Conservation (phyloP, 805 yeast species). For the Torulaspora microellipsoides region DNA sequence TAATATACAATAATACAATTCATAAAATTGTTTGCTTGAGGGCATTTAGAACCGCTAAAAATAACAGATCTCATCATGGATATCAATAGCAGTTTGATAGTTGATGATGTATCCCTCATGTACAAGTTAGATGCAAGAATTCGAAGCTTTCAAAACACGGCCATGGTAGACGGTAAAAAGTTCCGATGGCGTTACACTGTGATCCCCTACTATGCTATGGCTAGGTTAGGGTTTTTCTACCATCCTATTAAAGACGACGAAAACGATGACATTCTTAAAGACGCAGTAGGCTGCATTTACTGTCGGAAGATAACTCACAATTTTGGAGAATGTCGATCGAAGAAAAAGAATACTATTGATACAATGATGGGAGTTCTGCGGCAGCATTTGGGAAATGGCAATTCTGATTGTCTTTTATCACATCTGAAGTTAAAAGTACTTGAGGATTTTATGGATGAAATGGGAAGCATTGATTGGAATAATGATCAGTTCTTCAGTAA, state of each 20-base stretch:
- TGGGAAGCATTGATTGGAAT: slow-evolving; percentile 20
- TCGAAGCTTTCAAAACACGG: slow-evolving; percentile 15
- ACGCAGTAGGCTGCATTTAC: slow-evolving; percentile 25
- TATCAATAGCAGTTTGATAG: neutral
- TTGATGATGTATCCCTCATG: slow-evolving; percentile 6
- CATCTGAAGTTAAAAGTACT: slow-evolving; percentile 20
- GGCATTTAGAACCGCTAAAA: too few species aligned
- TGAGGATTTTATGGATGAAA: slow-evolving; percentile 21
- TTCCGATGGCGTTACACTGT: slow-evolving; percentile 31
- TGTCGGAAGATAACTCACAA: slow-evolving; percentile 21
- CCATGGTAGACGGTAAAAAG: slow-evolving; percentile 18
- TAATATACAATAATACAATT: neutral
- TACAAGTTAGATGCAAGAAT: slow-evolving; percentile 13
- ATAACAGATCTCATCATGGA: neutral
- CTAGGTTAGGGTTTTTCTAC: slow-evolving; percentile 28
- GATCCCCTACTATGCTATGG: slow-evolving; percentile 27
- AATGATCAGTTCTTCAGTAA: slow-evolving; percentile 19
- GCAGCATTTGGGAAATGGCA: slow-evolving; percentile 17
- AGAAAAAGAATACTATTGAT: slow-evolving; percentile 20
- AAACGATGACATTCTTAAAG: slow-evolving; percentile 13
- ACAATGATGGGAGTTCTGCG: slow-evolving; percentile 25
- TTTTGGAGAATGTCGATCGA: slow-evolving; percentile 26
- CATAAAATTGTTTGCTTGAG: neutral
- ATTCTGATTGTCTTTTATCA: slow-evolving; percentile 16
- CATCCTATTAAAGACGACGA: slow-evolving; percentile 18